Conservation (phyloP, 768 basidiomycete species). For the Botryobasidium botryosum region DNA sequence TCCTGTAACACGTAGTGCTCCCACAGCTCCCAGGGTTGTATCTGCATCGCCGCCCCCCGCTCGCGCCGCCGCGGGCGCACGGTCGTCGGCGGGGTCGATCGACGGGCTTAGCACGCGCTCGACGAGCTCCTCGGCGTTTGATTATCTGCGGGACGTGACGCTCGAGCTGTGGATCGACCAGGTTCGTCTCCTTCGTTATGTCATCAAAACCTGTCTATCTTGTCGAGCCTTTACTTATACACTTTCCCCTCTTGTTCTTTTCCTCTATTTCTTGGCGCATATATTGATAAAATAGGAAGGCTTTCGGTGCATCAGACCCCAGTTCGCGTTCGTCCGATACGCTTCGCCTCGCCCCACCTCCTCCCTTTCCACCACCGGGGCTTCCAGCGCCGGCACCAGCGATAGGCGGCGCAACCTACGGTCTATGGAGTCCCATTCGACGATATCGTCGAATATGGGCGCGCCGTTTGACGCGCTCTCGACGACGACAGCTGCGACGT, state of each 20-base stretch:
- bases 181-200: slow-evolving; percentile 9
- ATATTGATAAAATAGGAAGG: slow-evolving; percentile 31
- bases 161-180: slow-evolving; percentile 67
- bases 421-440: slow-evolving; percentile 12
- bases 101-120: too few relatives aligned
- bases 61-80: too few relatives aligned
- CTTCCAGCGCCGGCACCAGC: too few relatives aligned
- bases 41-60: too few relatives aligned
- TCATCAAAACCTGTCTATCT: background rate
- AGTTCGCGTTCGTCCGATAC: slow-evolving; percentile 42
- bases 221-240: background rate
- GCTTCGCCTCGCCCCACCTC: too few relatives aligned
- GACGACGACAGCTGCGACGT: slow-evolving; percentile 13
- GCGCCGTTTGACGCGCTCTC: slow-evolving; percentile 16
- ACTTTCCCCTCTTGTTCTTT: background rate
- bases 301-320: slow-evolving; percentile 44
- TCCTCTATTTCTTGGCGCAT: background rate
- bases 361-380: too few relatives aligned
- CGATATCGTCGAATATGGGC: slow-evolving; percentile 13
- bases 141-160: slow-evolving; percentile 36
- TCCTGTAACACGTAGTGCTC: too few relatives aligned
- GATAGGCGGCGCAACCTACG: slow-evolving; percentile 17
- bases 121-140: slow-evolving; percentile 24
- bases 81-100: too few relatives aligned
- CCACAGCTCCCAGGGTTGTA: too few relatives aligned